Evolutionary conservation across 1,284 basidiomycete genomes (phyloP), one percentile per base, ranked within the genome.

Genomic region (Ceratobasidium theobromae): DNA sequence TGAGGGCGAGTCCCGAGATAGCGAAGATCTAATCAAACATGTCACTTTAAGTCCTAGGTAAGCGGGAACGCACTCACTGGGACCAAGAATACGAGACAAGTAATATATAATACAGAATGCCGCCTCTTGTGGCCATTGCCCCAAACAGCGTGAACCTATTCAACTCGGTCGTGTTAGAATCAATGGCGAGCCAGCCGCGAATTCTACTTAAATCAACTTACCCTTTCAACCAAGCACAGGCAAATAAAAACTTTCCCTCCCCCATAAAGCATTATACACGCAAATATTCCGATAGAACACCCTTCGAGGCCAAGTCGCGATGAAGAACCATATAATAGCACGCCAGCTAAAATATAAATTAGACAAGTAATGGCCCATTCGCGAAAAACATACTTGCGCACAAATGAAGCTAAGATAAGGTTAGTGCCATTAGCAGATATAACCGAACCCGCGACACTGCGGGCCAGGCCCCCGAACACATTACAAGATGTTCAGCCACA

Each of bases 161-260:
- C 23, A 8, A 40, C 16, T 16, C 9, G 18, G 18, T 4, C 9
- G n/a, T 8, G 53, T 54, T 38, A 54, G 41, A 54, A n/a, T n/a
- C n/a, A n/a, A n/a, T n/a, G n/a, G n/a, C n/a, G 21, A 23, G 53
- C 38, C 33, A n/a, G 33, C 53, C 33, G 41, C 27, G 33, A 27
- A 41, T 23, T 38, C 14, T n/a, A n/a, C n/a, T n/a, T n/a, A n/a
- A n/a, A n/a, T n/a, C n/a, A n/a, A n/a, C n/a, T n/a, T n/a, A 57
- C 54, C 16, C 54, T 35, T 45, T 57, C 54, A 38, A 45, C 45
- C 23, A 57, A 40, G 30, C 54, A 57, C 23, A 57, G 54, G 40
- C 45, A 45, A 27, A 55, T 57, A 25, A 57, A 57, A 45, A 35
- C 54, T 27, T 57, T 57, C 27, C 27, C 41, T 6, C 38, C 27